A percentile compares a stretch with the other conserved stretches of the same genome.
phyloP scores from a whole-genome alignment of 257 asterid genomes.

The Nicotiana paniculata region DNA sequence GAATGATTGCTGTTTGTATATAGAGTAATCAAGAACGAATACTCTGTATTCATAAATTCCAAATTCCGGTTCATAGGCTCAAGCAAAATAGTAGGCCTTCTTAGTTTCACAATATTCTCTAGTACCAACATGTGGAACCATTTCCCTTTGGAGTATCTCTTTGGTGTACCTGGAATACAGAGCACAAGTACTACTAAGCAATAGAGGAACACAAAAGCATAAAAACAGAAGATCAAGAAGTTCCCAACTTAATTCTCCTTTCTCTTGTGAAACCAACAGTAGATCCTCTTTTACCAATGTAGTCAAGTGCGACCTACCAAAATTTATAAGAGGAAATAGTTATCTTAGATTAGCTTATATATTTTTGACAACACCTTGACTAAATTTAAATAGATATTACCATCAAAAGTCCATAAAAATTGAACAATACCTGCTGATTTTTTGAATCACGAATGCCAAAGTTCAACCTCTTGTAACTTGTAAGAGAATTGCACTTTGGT shows the following conservation, averaged over 20 bases:
- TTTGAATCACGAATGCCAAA: constrained; percentile 80
- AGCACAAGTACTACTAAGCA: background rate
- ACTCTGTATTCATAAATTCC: background rate
- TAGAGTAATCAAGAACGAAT: no score
- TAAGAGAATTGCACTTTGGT: no score
- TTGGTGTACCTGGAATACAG: constrained; percentile 68
- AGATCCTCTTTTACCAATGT: constrained; percentile 96
- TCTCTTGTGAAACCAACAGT: constrained; percentile 93
- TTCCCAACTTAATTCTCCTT: constrained; percentile 80
- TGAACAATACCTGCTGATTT: constrained; percentile 64
- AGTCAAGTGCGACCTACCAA: constrained; percentile 90
- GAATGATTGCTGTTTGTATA: no score
- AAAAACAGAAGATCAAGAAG: background rate
- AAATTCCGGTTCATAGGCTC: constrained; percentile 8
- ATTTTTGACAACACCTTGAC: no score
- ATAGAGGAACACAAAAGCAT: background rate
- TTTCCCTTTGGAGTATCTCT: constrained; percentile 92
- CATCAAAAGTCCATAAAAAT: background rate
- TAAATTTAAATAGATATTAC: background rate
- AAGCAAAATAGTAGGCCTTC: constrained; percentile 94
- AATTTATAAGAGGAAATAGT: background rate
- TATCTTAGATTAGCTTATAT: background rate
- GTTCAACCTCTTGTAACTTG: no score
- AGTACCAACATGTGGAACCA: constrained; percentile 98
- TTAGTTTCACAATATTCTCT: constrained; percentile 90